These are phyloP conservation scores for Maudiozyma barnettii DNA, from an alignment of 805 yeast species.

Conservation along the genomic window DNA sequence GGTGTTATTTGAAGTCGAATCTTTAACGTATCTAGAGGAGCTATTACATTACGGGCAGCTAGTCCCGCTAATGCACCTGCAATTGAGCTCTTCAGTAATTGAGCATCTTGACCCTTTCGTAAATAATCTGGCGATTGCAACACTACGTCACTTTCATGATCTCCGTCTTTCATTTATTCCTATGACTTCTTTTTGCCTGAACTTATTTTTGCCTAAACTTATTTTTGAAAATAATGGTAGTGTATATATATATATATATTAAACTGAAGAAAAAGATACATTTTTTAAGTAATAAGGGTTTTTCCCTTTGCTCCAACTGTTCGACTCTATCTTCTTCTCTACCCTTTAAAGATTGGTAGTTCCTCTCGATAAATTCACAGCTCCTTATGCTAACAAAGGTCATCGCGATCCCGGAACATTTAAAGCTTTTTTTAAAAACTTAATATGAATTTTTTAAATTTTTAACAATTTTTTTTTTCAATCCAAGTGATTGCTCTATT, in stretches of 20 bases:
- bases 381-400: not conserved
- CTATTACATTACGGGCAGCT: slow-evolving; percentile 37
- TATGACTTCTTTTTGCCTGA: too few species aligned
- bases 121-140: slow-evolving; percentile 32
- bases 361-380: too few species aligned
- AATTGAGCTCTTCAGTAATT: slow-evolving; percentile 43
- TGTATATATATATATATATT: not conserved
- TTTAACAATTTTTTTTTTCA: not conserved
- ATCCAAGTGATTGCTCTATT: too few species aligned
- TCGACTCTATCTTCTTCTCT: not conserved
- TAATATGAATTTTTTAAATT: not conserved
- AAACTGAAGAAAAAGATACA: too few species aligned
- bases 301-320: too few species aligned
- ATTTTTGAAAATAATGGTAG: too few species aligned
- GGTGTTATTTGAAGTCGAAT: slow-evolving; percentile 24
- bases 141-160: not conserved
- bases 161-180: not conserved
- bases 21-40: slow-evolving; percentile 29
- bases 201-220: too few species aligned
- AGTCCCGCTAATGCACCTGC: slow-evolving; percentile 72
- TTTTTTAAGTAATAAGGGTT: too few species aligned
- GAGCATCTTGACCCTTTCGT: slow-evolving; percentile 42
- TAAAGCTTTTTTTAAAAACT: too few species aligned
- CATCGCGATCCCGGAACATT: not conserved
- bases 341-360: not conserved